Percentiles rank a stretch among this genome's conserved stretches.
These are phyloP conservation scores for Graphilbum ipis-grandicollis DNA, from an alignment of 2,329 filamentous ascomycete species.

Conservation along the genomic window DNA sequence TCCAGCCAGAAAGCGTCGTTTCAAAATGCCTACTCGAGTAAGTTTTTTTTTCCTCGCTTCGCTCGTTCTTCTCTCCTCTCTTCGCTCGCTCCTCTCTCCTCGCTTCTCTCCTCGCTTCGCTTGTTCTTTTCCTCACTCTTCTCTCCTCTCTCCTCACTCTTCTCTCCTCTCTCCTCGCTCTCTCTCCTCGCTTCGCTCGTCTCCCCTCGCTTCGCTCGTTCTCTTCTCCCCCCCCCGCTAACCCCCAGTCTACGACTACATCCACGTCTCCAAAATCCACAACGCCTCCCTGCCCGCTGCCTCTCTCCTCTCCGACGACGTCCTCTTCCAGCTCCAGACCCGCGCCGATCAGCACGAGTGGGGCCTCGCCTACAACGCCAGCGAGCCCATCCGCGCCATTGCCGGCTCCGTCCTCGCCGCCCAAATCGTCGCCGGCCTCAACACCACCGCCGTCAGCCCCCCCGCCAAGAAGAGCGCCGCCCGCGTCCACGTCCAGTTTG, in stretches of 20 bases:
- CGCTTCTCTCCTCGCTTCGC: not conserved
- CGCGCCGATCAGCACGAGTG: constrained; percentile 70
- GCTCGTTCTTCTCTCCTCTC: not conserved
- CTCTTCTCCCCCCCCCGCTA: not conserved
- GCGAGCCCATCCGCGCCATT: constrained; percentile 45
- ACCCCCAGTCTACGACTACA: constrained; percentile 35
- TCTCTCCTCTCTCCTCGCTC: not conserved
- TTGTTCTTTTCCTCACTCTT: not conserved
- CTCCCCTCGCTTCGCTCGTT: not conserved
- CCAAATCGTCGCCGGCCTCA: constrained; percentile 34
- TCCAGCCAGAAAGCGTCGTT: constrained; percentile 27
- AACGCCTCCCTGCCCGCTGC: constrained; percentile 40
- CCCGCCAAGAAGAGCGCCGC: constrained; percentile 14
- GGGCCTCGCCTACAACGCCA: constrained; percentile 65
- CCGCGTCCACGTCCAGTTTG: constrained; percentile 36
- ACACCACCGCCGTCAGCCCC: constrained; percentile 24
- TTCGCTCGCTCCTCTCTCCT: not conserved
- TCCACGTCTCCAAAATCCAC: constrained; percentile 44
- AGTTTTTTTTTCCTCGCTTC: constrained; percentile 10
- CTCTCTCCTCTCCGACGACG: constrained; percentile 39
- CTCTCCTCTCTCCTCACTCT: not conserved
- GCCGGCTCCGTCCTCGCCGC: constrained; percentile 38
- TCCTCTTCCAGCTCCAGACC: constrained; percentile 46
- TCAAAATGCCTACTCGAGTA: constrained; percentile 45
- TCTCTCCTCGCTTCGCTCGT: not conserved